A percentile compares a stretch with the other conserved stretches of the same genome.
These are phyloP conservation scores for Fusarium mangiferae DNA, from an alignment of 2,329 filamentous ascomycete genomes.

Conservation along the genomic window DNA sequence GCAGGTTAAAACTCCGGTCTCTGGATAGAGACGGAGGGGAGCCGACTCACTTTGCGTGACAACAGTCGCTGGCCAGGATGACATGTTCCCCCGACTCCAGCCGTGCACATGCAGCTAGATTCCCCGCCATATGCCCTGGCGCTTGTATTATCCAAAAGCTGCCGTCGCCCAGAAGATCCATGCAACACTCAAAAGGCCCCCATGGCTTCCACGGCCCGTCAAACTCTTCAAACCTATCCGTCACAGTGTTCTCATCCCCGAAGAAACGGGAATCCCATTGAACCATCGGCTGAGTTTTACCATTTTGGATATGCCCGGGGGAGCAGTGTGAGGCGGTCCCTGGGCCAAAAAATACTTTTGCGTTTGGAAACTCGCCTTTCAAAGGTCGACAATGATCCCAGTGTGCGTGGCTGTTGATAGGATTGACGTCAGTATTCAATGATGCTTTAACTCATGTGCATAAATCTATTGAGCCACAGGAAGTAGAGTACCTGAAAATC, in stretches of 20 bases:
- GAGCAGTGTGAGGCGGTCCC: constrained; percentile 6
- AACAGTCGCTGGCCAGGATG: constrained; percentile 11
- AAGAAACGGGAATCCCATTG: constrained; percentile 23
- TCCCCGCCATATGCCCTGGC: constrained; percentile 14
- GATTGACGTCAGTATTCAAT: no score
- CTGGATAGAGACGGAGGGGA: no score
- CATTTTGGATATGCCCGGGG: constrained; percentile 1
- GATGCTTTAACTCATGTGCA: no score
- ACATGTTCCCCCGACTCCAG: background rate
- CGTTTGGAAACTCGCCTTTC: constrained; percentile 5
- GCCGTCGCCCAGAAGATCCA: constrained; percentile 10
- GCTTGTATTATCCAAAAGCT: constrained; percentile 10
- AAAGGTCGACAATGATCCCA: constrained; percentile 19
- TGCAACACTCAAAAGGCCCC: background rate
- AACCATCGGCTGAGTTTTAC: background rate
- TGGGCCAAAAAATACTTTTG: constrained; percentile 9
- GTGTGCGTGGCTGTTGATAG: constrained; percentile 3
- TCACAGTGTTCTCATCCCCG: background rate
- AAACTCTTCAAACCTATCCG: background rate
- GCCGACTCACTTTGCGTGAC: constrained; percentile 7
- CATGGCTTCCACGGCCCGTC: background rate
- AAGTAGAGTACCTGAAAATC: constrained; percentile 3
- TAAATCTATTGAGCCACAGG: no score
- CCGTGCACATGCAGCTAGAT: background rate
- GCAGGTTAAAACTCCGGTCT: no score